Evolutionary conservation across 2,329 filamentous ascomycete species (phyloP), one percentile per base, ranked within the genome.

Genomic region (Triangularia setosa): DNA sequence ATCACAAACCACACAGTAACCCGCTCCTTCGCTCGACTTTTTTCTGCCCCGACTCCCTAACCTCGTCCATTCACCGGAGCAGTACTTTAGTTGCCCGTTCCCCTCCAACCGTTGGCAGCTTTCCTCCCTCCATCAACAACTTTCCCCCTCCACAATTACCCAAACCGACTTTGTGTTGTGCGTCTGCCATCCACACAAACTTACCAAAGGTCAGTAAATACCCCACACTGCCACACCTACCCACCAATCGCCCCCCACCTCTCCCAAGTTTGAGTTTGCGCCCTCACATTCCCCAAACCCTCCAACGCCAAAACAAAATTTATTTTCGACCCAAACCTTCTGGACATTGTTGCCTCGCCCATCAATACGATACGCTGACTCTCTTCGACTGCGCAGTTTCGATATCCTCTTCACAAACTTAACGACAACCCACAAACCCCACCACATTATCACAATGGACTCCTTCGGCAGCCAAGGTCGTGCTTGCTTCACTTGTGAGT

Each of bases 401-500:
- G 52, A 60, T 54, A 64, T 54, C 52, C 28, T 40, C 54, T 35
- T 21, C 18, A 61, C 57, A 62, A 24, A 65, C 44, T 61, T 67
- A 55, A 52, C 40, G 60, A 67, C 54, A 60, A 57, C 28, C 33
- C 21, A 27, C 54, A 21, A 65, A 57, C 61, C 48, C 53, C 28
- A 52, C 60, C 58, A 57, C 58, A 58, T 63, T 60, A 67, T 61
- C 67, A 74, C 66, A 61, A 79, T 79, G 77, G 76, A 79, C 67
- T 76, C 65, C 40, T 48, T 21, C 70, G 65, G 65, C 21, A 64
- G 66, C 69, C 68, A 69, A 69, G 74, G 72, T 64, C 79, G 79
- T 69, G 77, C 77, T 68, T 83, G 80, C 77, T 83, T 81, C 76
- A 82, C 80, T 72, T 83, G 80, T 83, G 74, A 78, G 80, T 82